These are phyloP conservation scores for Fusarium liriodendri DNA, from an alignment of 2,329 filamentous ascomycete species.

Conservation along the genomic window DNA sequence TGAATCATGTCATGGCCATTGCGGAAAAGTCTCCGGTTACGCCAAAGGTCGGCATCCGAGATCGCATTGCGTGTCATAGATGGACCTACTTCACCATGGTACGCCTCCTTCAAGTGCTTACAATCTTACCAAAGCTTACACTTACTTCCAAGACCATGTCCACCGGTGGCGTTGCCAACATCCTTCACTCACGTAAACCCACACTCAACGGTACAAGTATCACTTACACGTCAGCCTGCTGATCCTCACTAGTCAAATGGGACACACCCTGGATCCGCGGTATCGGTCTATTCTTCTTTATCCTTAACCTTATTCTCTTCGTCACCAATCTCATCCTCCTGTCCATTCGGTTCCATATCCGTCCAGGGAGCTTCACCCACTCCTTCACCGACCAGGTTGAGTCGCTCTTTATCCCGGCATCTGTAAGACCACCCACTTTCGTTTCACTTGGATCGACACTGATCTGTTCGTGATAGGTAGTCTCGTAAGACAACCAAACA, in stretches of 20 bases:
- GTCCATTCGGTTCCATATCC: conserved; percentile 74
- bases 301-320: conserved; percentile 74
- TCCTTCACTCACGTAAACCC: conserved; percentile 54
- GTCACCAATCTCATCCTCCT: conserved; percentile 72
- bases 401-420: conserved; percentile 80
- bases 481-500: conserved; percentile 51
- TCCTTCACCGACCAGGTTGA: conserved; percentile 84
- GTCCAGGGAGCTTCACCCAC: conserved; percentile 75
- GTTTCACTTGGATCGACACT: conserved; percentile 9
- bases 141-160: conserved; percentile 53
- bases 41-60: conserved; percentile 57
- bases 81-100: conserved; percentile 83
- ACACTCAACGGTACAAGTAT: not conserved
- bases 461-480: conserved; percentile 48
- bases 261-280: conserved; percentile 65
- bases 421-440: conserved; percentile 50
- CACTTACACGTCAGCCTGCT: not conserved
- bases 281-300: conserved; percentile 70
- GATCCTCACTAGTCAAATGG: conserved; percentile 36
- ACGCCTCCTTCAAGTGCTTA: not conserved
- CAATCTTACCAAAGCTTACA: conserved; percentile 2
- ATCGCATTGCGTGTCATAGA: conserved; percentile 63
- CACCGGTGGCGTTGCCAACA: conserved; percentile 67
- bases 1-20: conserved; percentile 51
- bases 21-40: conserved; percentile 38